Conservation (phyloP, 495 filamentous ascomycete genomes). For the Parathielavia hyrcaniae region DNA sequence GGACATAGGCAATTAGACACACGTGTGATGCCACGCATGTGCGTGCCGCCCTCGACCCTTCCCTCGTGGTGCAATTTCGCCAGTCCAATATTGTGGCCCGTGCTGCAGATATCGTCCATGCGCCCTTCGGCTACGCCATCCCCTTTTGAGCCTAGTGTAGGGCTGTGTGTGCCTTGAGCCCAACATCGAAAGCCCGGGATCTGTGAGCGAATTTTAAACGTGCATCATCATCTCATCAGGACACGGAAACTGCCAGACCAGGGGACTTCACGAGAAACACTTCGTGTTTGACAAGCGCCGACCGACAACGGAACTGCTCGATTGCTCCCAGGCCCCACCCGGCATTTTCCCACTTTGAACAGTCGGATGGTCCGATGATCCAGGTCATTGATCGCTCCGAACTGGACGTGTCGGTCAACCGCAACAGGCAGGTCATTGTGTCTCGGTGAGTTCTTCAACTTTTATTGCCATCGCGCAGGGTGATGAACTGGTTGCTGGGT, state of each 20-base stretch:
- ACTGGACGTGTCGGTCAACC: too few relatives aligned
- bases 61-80: background rate
- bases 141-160: constrained; percentile 12
- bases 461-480: too few relatives aligned
- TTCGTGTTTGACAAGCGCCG: too few relatives aligned
- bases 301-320: too few relatives aligned
- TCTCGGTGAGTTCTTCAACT: too few relatives aligned
- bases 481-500: too few relatives aligned
- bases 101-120: constrained; percentile 1
- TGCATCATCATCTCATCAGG: background rate
- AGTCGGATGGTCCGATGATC: too few relatives aligned
- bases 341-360: too few relatives aligned
- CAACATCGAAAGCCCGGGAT: background rate
- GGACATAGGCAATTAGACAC: background rate
- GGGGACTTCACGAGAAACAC: too few relatives aligned
- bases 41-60: background rate
- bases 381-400: too few relatives aligned
- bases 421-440: too few relatives aligned
- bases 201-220: background rate
- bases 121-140: background rate
- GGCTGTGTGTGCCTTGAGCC: constrained; percentile 8
- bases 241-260: background rate
- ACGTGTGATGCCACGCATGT: background rate
- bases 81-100: constrained; percentile 9
- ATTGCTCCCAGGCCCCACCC: too few relatives aligned